These are phyloP conservation scores for Penicillium fuscoglaucum DNA, from an alignment of 2,329 filamentous ascomycete species.

Conservation along the genomic window DNA sequence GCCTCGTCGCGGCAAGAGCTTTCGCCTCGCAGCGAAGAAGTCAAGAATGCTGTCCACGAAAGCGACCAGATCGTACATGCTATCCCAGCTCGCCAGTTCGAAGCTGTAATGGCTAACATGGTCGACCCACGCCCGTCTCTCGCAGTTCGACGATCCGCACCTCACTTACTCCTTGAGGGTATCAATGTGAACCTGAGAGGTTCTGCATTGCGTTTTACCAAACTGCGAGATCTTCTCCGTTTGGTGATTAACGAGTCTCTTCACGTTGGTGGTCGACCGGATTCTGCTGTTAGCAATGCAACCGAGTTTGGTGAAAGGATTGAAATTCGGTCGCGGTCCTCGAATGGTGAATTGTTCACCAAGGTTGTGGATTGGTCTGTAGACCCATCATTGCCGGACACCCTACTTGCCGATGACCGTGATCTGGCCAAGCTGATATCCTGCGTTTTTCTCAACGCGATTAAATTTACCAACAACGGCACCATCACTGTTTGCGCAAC, in stretches of 20 bases:
- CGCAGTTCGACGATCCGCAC: slow-evolving; percentile 38
- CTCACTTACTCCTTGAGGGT: slow-evolving; percentile 39
- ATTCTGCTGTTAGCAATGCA: slow-evolving; percentile 47
- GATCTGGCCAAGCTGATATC: slow-evolving; percentile 65
- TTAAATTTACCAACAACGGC: slow-evolving; percentile 70
- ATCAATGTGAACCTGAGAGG: slow-evolving; percentile 37
- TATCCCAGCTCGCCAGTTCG: slow-evolving; percentile 37
- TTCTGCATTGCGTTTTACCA: slow-evolving; percentile 44
- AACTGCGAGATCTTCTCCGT: slow-evolving; percentile 48
- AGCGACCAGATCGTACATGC: slow-evolving; percentile 44
- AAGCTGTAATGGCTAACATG: slow-evolving; percentile 43
- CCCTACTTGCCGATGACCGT: slow-evolving; percentile 58
- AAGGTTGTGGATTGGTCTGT: slow-evolving; percentile 52
- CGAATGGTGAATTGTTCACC: slow-evolving; percentile 46
- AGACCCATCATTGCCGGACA: slow-evolving; percentile 49
- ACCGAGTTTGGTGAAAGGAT: slow-evolving; percentile 49
- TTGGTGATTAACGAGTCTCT: slow-evolving; percentile 51
- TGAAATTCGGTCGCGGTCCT: slow-evolving; percentile 46
- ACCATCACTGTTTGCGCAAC: slow-evolving; percentile 58
- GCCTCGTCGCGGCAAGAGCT: slow-evolving; percentile 36
- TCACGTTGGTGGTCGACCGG: slow-evolving; percentile 50
- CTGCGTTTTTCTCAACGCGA: slow-evolving; percentile 64
- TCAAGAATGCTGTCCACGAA: slow-evolving; percentile 46
- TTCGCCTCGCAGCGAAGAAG: slow-evolving; percentile 42
- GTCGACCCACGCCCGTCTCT: slow-evolving; percentile 39